Percentiles rank a stretch among this genome's conserved stretches.
Conservation (phyloP, 192 early-diverging fungal genomes). For the Lobosporangium transversale region DNA sequence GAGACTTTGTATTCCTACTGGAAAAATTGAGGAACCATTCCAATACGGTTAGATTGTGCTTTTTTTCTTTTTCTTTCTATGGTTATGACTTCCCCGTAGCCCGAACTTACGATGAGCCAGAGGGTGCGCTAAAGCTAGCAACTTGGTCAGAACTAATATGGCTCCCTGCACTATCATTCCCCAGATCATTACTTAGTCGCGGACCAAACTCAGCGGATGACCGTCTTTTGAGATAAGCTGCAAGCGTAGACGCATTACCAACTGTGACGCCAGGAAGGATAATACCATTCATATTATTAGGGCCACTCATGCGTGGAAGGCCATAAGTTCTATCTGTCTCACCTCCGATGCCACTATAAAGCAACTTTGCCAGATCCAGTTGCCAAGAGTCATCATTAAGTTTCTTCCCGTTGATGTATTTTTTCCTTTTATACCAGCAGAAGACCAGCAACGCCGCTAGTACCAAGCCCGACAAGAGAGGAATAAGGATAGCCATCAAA, state of each 20-base stretch:
- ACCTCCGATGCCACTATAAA: constrained; percentile 30
- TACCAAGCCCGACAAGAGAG: not conserved
- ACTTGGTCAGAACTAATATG: constrained; percentile 6
- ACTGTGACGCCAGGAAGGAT: constrained; percentile 19
- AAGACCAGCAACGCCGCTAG: not conserved
- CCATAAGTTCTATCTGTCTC: constrained; percentile 16
- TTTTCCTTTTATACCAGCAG: constrained; percentile 23
- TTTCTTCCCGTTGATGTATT: constrained; percentile 17
- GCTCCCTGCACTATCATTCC: not conserved
- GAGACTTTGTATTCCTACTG: constrained; percentile 12
- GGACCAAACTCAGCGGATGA: not conserved
- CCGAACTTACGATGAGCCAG: constrained; percentile 20
- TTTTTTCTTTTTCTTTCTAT: no score
- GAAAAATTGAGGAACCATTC: not conserved
- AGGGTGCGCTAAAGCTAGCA: constrained; percentile 10
- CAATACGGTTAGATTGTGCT: no score
- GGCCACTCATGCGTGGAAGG: constrained; percentile 8
- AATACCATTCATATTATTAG: not conserved
- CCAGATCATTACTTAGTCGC: constrained; percentile 4
- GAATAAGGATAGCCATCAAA: constrained; percentile 27
- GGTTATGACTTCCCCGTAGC: no score
- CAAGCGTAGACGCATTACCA: not conserved
- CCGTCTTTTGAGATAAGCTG: not conserved
- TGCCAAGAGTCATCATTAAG: constrained; percentile 53
- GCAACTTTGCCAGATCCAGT: constrained; percentile 35